Percentiles rank a stretch among this genome's conserved stretches.
Conservation (phyloP, 2,329 filamentous ascomycete species). For the Fusarium fracticaudum region DNA sequence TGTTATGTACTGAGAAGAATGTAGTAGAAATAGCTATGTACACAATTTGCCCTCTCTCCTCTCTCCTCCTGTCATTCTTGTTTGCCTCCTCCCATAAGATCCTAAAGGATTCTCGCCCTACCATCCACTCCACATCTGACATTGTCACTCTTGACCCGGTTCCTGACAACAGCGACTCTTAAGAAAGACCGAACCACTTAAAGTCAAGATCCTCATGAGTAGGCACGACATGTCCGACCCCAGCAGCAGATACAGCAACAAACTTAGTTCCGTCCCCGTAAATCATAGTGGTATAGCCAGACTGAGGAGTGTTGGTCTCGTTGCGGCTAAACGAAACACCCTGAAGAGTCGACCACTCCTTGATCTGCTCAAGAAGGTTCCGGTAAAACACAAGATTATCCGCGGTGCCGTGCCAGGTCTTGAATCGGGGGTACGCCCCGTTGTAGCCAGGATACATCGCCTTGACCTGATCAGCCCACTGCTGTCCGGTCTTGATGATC, state of each 20-base stretch:
- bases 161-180: fast-evolving
- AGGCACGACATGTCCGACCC: slow-evolving; percentile 4
- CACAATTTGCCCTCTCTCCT: not conserved
- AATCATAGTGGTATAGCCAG: not conserved
- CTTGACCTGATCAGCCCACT: not conserved
- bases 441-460: slow-evolving; percentile 7
- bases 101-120: fast-evolving
- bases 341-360: slow-evolving; percentile 7
- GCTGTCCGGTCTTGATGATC: not conserved
- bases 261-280: slow-evolving; percentile 8
- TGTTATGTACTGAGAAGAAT: not conserved
- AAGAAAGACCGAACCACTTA: slow-evolving; percentile 8
- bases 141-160: fast-evolving
- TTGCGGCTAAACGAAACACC: not conserved
- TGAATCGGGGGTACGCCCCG: not conserved
- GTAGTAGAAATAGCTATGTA: not conserved
- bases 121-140: fast-evolving
- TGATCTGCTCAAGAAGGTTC: slow-evolving; percentile 14
- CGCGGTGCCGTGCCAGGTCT: slow-evolving; percentile 1
- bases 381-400: slow-evolving; percentile 1
- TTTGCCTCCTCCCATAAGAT: fast-evolving
- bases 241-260: slow-evolving; percentile 1
- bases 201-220: slow-evolving; percentile 2
- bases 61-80: fast-evolving
- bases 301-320: not conserved